Percentiles rank a stretch among this genome's conserved stretches.
Conservation (phyloP, 495 filamentous ascomycete species). For the Neurospora discreta region DNA sequence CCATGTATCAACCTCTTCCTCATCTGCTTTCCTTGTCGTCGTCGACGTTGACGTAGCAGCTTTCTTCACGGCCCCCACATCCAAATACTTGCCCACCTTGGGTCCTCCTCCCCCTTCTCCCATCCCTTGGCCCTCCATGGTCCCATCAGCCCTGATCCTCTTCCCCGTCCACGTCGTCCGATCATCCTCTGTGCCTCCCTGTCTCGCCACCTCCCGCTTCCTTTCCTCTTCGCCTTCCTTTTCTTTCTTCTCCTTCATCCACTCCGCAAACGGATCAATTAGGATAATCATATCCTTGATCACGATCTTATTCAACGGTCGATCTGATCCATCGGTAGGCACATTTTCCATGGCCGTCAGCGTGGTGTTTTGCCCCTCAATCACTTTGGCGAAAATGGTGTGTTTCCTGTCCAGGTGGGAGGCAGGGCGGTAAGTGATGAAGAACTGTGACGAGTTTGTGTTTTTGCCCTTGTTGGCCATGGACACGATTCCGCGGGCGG, state of each 20-base stretch:
- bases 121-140: constrained; percentile 27
- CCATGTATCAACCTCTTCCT: constrained; percentile 40
- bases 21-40: constrained; percentile 5
- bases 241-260: constrained; percentile 51
- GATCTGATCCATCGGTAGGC: constrained; percentile 52
- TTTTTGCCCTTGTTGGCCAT: constrained; percentile 99
- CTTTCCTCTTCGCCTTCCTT: constrained; percentile 38
- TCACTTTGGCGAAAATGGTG: constrained; percentile 84
- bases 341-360: constrained; percentile 62
- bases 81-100: constrained; percentile 74
- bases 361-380: constrained; percentile 56
- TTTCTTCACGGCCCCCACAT: constrained; percentile 34
- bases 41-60: not conserved
- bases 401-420: constrained; percentile 88
- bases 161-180: constrained; percentile 89
- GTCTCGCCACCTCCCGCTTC: constrained; percentile 39
- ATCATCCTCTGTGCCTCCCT: constrained; percentile 62
- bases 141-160: constrained; percentile 51
- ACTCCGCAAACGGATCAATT: constrained; percentile 94
- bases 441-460: constrained; percentile 92
- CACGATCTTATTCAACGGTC: constrained; percentile 61
- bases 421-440: constrained; percentile 75
- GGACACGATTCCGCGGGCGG: constrained; percentile 64
- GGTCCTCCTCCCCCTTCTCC: constrained; percentile 9
- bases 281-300: constrained; percentile 81